These are phyloP conservation scores for Xylariaceae sp. DNA, from an alignment of 2,329 filamentous ascomycete species.

Conservation along the genomic window DNA sequence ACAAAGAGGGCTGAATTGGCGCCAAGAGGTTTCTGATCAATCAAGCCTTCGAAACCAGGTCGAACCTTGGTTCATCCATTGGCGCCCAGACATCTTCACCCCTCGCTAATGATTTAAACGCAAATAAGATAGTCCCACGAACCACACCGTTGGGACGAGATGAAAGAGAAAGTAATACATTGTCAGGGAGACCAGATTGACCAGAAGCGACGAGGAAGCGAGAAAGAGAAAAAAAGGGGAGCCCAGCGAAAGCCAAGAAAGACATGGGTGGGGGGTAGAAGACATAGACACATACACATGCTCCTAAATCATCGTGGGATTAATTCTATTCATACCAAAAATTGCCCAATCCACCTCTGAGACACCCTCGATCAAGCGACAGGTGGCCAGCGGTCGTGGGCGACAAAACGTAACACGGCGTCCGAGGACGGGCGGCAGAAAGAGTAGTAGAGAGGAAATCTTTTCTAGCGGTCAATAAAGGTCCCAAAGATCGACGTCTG, in stretches of 20 bases:
- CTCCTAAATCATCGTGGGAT: slow-evolving; percentile 27
- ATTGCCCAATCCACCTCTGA: slow-evolving; percentile 12
- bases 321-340: slow-evolving; percentile 12
- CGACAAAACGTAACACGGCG: too few species aligned
- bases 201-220: slow-evolving; percentile 1
- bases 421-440: too few species aligned
- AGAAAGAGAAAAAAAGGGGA: too few species aligned
- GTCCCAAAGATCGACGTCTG: too few species aligned
- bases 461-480: too few species aligned
- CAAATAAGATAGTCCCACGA: background rate
- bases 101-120: slow-evolving; percentile 4
- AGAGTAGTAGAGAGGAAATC: too few species aligned
- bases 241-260: slow-evolving; percentile 13
- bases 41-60: slow-evolving; percentile 2
- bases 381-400: too few species aligned
- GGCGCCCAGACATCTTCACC: slow-evolving; percentile 8
- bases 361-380: too few species aligned
- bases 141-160: slow-evolving; percentile 4
- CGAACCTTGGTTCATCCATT: slow-evolving; percentile 15
- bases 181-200: background rate
- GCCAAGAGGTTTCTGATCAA: slow-evolving; percentile 27
- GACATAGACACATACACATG: slow-evolving; percentile 28
- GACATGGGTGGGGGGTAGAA: slow-evolving; percentile 1
- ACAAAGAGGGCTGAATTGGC: slow-evolving; percentile 28
- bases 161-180: slow-evolving; percentile 2